Evolutionary conservation across 106 monocot species (phyloP).

Genomic region (Phalaenopsis equestris): DNA sequence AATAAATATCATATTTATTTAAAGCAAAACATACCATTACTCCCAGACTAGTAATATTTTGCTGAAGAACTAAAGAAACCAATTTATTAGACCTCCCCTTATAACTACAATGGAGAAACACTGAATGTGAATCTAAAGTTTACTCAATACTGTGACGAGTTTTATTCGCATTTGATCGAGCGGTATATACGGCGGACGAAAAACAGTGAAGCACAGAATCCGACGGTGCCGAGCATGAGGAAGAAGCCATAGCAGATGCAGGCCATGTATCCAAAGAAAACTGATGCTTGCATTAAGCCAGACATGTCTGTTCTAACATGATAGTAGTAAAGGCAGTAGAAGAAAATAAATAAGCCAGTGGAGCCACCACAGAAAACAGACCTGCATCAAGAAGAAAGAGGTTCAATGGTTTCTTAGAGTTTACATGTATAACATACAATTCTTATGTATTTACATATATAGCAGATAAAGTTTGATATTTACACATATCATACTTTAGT

Average conservation of each 20-base stretch:
- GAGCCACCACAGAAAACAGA: slow-evolving; percentile 24
- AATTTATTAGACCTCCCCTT: neutral
- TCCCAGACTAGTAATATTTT: neutral
- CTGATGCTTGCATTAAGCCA: slow-evolving; percentile 35
- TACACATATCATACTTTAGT: too few species aligned
- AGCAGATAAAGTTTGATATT: too few species aligned
- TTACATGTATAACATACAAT: too few species aligned
- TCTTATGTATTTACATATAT: too few species aligned
- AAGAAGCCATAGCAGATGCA: slow-evolving; percentile 54
- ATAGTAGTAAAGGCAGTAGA: slow-evolving; percentile 42
- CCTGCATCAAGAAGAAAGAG: slow-evolving; percentile 1
- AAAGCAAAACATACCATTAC: too few species aligned
- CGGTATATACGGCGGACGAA: slow-evolving; percentile 27
- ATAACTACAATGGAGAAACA: neutral
- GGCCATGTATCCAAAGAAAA: slow-evolving; percentile 31
- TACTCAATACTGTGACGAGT: neutral
- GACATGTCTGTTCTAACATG: slow-evolving; percentile 42
- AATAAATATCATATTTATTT: too few species aligned
- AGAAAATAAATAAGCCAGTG: slow-evolving; percentile 33
- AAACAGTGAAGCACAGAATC: slow-evolving; percentile 33
- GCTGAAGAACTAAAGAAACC: neutral
- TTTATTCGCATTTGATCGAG: slow-evolving; percentile 7
- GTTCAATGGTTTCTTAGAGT: neutral
- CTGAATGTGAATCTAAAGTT: neutral
- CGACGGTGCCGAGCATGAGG: slow-evolving; percentile 44